Conservation (phyloP, 805 yeast genomes). For the Lachancea sp. region DNA sequence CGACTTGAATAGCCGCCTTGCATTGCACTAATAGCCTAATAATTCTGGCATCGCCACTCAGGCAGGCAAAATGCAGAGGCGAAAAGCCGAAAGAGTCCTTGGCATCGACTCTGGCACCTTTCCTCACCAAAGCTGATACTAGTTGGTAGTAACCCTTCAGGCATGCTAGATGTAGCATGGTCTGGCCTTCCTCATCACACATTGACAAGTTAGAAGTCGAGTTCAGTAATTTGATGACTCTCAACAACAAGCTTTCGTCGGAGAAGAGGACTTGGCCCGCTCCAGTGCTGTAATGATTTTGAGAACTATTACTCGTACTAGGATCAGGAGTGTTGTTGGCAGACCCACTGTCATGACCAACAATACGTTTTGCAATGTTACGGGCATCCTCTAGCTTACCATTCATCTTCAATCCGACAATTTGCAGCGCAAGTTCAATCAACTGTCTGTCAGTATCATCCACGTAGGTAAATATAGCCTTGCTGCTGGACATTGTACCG, state of each 20-base stretch:
- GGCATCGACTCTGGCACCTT: conserved; percentile 60
- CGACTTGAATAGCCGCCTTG: conserved; percentile 52
- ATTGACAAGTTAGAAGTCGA: conserved; percentile 75
- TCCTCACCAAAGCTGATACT: conserved; percentile 55
- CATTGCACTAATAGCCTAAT: conserved; percentile 57
- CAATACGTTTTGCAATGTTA: conserved; percentile 85
- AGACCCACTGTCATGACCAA: conserved; percentile 45
- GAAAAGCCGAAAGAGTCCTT: conserved; percentile 78
- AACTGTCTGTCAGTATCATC: conserved; percentile 95
- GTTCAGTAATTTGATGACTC: conserved; percentile 61
- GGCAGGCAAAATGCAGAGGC: conserved; percentile 80
- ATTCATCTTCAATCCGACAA: conserved; percentile 94
- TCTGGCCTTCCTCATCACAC: conserved; percentile 78
- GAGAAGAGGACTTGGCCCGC: conserved; percentile 11
- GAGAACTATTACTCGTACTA: conserved; percentile 16
- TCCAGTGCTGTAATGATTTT: conserved; percentile 9
- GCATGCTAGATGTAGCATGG: conserved; percentile 80
- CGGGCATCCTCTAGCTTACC: conserved; percentile 93
- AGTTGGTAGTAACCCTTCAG: conserved; percentile 63
- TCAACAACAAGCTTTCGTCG: conserved; percentile 38
- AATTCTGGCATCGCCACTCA: conserved; percentile 64
- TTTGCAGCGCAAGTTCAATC: conserved; percentile 91
- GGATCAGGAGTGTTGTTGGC: conserved; percentile 15
- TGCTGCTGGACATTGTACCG: conserved; percentile 20
- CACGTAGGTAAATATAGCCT: conserved; percentile 71